phyloP scores from a whole-genome alignment of 305 asterid genomes.

The Ajuga reptans region DNA sequence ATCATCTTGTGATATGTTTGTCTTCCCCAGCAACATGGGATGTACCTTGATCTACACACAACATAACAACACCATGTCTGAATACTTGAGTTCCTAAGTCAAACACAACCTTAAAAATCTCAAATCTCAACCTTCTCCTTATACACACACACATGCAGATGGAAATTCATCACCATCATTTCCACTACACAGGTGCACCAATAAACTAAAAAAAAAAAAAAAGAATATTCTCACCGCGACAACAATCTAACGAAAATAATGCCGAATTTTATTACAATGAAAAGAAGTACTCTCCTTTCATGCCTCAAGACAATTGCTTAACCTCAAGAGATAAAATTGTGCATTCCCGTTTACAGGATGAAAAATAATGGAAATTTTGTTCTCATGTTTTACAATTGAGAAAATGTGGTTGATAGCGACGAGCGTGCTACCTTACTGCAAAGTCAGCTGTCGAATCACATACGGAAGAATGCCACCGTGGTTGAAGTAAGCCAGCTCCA shows the following conservation, averaged over 20 bases:
- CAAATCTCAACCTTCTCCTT: background rate
- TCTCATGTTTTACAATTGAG: constrained; percentile 25
- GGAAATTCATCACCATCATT: background rate
- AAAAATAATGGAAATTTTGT: constrained; percentile 30
- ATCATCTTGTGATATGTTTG: too few species aligned
- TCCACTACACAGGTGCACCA: background rate
- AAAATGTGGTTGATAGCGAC: constrained; percentile 5
- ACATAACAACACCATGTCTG: background rate
- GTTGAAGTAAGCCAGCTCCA: constrained; percentile 79
- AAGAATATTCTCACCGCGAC: constrained; percentile 10
- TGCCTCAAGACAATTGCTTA: constrained; percentile 24
- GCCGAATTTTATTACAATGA: constrained; percentile 25
- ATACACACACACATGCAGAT: background rate
- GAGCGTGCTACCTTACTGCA: constrained; percentile 27
- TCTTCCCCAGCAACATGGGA: too few species aligned
- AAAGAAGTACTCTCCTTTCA: constrained; percentile 9
- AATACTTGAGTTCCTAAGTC: background rate
- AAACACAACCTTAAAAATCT: background rate
- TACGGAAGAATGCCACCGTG: constrained; percentile 81
- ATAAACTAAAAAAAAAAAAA: background rate
- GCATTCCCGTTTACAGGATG: constrained; percentile 28
- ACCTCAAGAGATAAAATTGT: constrained; percentile 26
- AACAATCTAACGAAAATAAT: background rate
- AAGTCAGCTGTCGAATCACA: constrained; percentile 60
- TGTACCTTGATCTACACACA: background rate